These are phyloP conservation scores for Sporothrix dimorphospora DNA, from an alignment of 2,329 filamentous ascomycete genomes.

Conservation along the genomic window DNA sequence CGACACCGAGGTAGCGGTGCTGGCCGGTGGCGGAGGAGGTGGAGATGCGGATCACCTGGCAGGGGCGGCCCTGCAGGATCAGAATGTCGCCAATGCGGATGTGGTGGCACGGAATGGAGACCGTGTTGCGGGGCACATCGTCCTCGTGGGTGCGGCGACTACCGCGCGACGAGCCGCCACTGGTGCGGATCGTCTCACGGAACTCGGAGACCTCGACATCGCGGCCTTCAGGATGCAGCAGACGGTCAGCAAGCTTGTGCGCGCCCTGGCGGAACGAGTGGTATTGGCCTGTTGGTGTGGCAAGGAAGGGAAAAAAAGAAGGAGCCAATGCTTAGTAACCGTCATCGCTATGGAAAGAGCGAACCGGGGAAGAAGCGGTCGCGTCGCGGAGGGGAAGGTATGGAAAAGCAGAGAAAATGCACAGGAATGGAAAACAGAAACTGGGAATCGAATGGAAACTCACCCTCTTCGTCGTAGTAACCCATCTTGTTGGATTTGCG, in stretches of 20 bases:
- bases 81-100: conserved; percentile 98
- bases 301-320: neutral
- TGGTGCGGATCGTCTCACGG: conserved; percentile 45
- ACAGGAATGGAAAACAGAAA: conserved; percentile 16
- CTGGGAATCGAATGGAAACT: conserved; percentile 36
- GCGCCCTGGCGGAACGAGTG: conserved; percentile 61
- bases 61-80: conserved; percentile 97
- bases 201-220: conserved; percentile 54
- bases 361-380: conserved; percentile 24
- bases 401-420: neutral
- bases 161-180: conserved; percentile 35
- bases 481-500: conserved; percentile 63
- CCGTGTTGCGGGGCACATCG: conserved; percentile 69
- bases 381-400: neutral
- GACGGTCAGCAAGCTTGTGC: conserved; percentile 61
- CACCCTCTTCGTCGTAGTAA: conserved; percentile 67
- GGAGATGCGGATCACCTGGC: conserved; percentile 99
- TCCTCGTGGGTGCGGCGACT: conserved; percentile 41
- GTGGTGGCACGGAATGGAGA: conserved; percentile 99
- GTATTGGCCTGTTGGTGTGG: conserved; percentile 53
- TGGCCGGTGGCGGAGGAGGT: conserved; percentile 97
- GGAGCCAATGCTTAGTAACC: conserved; percentile 28
- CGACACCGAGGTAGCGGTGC: conserved; percentile 99
- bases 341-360: conserved; percentile 31
- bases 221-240: conserved; percentile 54